Base-by-base conservation (phyloP, 2,329 filamentous ascomycete species). In the Aspergillus nomiae region DNA sequence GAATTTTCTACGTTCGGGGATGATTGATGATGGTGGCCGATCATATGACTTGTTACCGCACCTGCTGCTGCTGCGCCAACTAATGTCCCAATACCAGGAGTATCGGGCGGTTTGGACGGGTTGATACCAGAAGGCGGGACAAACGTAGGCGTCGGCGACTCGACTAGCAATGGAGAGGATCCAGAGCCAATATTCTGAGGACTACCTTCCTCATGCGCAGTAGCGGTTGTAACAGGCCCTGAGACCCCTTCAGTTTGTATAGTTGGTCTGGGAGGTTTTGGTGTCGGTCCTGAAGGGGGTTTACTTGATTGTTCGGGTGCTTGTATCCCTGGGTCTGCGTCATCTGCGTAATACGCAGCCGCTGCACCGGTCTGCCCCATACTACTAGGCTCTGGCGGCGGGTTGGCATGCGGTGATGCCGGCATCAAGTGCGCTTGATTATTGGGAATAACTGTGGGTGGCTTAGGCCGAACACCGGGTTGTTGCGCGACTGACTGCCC, bases 401-500 rank as follows among this genome's bases (percentile, higher is more conserved):
- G 87, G 53, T 83, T 83, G 32, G 82, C 74, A 10, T 77, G 75
- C 1, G 82, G 74, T 6, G 83, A 83, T 19, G 87, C 83, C 28
- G 85, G 68, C 71, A 84, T 81, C 58, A 89, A 77, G 74, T 88
- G 87, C 30, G 85, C 82, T 64, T 87, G 83, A 48, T 82, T 80
- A 36, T 81, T 83, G 19, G 85, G 80, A 61, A 87, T 83, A 43
- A 87, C 79, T 1, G 82, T 80, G 28, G 85, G 84, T 36, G 78
- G 78, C 19, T 81, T 74, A 8, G 85, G 82, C 50, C 87, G 80
- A 12, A 87, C 79, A n/a, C 87, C 87, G 8, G 87, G 87, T 72
- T 89, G 87, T 14, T 79, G 72, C 11, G 78, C 71, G 2, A 89
- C 86, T 21, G 85, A 88, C 70, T 89, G 78, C 12, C 87, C 87